Percentiles rank a stretch among this genome's conserved stretches.
phyloP scores from a whole-genome alignment of 2,329 filamentous ascomycete species.

The Pseudogymnoascus destructans region DNA sequence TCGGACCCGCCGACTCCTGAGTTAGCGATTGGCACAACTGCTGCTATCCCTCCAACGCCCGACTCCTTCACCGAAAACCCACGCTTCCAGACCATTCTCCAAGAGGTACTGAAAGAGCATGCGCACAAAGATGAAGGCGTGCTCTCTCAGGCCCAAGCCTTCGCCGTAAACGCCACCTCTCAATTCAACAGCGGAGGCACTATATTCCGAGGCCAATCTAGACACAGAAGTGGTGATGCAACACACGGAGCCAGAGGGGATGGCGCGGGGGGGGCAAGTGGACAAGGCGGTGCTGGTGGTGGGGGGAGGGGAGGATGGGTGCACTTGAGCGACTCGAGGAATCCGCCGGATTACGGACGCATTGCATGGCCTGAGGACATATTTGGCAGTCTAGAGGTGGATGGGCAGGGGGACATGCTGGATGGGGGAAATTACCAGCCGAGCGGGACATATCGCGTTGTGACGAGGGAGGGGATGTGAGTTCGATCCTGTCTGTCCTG shows the following conservation, averaged over 20 bases:
- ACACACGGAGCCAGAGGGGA: conserved; percentile 32
- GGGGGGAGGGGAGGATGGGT: conserved; percentile 48
- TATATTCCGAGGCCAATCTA: conserved; percentile 31
- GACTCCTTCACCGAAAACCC: conserved; percentile 46
- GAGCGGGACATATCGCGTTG: conserved; percentile 49
- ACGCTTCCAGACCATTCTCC: conserved; percentile 44
- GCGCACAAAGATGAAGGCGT: conserved; percentile 44
- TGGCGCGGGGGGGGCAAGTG: conserved; percentile 42
- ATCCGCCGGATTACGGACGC: conserved; percentile 52
- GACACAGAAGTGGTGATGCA: conserved; percentile 23
- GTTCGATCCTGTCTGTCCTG: conserved; percentile 25
- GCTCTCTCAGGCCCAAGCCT: conserved; percentile 42
- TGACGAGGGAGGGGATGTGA: conserved; percentile 57
- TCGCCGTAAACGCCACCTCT: conserved; percentile 44
- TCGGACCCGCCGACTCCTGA: conserved; percentile 39
- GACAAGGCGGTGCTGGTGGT: conserved; percentile 47
- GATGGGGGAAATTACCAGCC: conserved; percentile 39
- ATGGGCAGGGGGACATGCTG: conserved; percentile 43
- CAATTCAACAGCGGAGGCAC: conserved; percentile 39
- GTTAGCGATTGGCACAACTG: conserved; percentile 47
- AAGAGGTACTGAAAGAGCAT: conserved; percentile 41
- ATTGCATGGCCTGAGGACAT: conserved; percentile 61
- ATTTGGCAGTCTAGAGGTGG: conserved; percentile 52
- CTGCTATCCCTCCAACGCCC: conserved; percentile 46
- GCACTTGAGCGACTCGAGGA: conserved; percentile 50